Percentiles rank a stretch among this genome's conserved stretches.
These are phyloP conservation scores for Colletotrichum sidae DNA, from an alignment of 2,329 filamentous ascomycete species.

Conservation along the genomic window DNA sequence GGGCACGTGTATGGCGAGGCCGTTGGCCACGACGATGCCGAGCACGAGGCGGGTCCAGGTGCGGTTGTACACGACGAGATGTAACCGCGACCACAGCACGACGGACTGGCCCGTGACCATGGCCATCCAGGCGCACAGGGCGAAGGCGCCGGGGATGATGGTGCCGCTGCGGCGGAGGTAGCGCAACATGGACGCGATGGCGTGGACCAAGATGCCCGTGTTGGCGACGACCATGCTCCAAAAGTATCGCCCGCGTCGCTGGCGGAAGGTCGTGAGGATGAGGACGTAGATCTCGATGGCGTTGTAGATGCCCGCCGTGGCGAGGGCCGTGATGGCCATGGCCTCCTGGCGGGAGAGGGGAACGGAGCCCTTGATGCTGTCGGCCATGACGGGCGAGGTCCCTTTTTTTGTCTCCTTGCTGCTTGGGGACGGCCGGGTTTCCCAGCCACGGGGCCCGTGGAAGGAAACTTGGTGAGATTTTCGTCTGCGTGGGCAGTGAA, in stretches of 20 bases:
- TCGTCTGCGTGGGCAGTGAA: too few species aligned
- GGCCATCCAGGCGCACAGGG: conserved; percentile 55
- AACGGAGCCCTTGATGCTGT: conserved; percentile 16
- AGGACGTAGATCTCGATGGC: conserved; percentile 42
- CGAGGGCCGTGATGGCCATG: conserved; percentile 39
- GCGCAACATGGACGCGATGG: conserved; percentile 64
- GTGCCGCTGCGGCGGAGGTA: conserved; percentile 52
- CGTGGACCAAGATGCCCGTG: conserved; percentile 62
- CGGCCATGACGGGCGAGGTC: conserved; percentile 8
- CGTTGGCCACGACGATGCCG: conserved; percentile 64
- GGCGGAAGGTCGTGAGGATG: conserved; percentile 43
- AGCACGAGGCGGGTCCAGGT: conserved; percentile 46
- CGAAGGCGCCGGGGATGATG: conserved; percentile 46
- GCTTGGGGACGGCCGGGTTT: not conserved
- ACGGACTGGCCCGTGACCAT: conserved; percentile 64
- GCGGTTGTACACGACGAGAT: conserved; percentile 60
- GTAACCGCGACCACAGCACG: conserved; percentile 58
- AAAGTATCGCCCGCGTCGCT: conserved; percentile 44
- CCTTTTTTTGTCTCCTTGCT: too few species aligned
- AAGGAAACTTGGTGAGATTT: too few species aligned
- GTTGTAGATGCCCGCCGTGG: conserved; percentile 41
- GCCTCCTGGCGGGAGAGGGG: conserved; percentile 23
- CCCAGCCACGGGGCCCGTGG: too few species aligned
- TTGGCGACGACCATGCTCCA: conserved; percentile 45
- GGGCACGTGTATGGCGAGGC: conserved; percentile 58